A percentile compares a stretch with the other conserved stretches of the same genome.
Evolutionary conservation across 257 asterid genomes (phyloP).

Genomic region (Penstemon eatonii): DNA sequence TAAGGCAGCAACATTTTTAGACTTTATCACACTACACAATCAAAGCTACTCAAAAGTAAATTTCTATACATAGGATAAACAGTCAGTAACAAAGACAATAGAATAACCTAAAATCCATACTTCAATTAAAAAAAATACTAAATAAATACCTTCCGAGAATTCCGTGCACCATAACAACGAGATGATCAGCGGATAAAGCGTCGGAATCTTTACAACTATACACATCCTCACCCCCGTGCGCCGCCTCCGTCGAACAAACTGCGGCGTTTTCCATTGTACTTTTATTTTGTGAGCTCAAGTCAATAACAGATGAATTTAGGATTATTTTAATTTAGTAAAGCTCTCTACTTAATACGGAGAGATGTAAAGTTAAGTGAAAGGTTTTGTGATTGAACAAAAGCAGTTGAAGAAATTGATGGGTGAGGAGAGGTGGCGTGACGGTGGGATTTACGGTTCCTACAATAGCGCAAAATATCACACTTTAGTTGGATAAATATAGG

Average conservation of each 20-base stretch:
- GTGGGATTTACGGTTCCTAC: constrained; percentile 3
- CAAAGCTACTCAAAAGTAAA: too few species aligned
- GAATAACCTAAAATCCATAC: not conserved
- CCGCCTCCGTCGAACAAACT: constrained; percentile 60
- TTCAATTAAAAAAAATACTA: not conserved
- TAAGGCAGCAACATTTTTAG: constrained; percentile 7
- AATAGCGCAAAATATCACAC: too few species aligned
- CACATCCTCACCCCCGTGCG: constrained; percentile 70
- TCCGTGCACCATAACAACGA: constrained; percentile 93
- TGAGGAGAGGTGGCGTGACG: constrained; percentile 5
- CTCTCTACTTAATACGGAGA: too few species aligned
- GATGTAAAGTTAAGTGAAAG: not conserved
- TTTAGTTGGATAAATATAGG: too few species aligned
- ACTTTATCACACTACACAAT: not conserved
- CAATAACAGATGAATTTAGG: not conserved
- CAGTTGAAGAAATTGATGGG: constrained; percentile 21
- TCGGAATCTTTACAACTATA: constrained; percentile 58
- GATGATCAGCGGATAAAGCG: constrained; percentile 83
- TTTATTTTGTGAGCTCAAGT: not conserved
- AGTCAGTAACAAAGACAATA: not conserved
- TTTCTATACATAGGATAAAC: too few species aligned
- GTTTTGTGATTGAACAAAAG: constrained; percentile 8
- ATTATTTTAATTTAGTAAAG: too few species aligned
- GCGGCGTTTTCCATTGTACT: constrained; percentile 43
- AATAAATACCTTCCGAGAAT: constrained; percentile 83